These are phyloP conservation scores for Diaporthe citri DNA, from an alignment of 2,329 filamentous ascomycete species.

Conservation along the genomic window DNA sequence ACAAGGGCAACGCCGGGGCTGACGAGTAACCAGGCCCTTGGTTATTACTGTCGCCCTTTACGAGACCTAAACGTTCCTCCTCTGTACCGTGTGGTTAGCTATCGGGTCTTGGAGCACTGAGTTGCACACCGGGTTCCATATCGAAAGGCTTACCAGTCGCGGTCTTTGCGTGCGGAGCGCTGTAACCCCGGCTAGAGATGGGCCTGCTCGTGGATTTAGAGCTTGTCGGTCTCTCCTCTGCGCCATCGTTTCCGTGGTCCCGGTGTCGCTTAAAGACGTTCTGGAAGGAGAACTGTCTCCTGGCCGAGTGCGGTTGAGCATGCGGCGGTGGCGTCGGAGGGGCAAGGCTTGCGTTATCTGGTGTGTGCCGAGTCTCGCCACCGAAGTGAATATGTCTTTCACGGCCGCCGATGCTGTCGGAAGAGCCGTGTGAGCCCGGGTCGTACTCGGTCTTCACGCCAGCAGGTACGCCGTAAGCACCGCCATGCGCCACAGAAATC, in stretches of 20 bases:
- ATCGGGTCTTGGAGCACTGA: background rate
- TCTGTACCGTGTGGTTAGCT: conserved; percentile 57
- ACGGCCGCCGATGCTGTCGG: conserved; percentile 57
- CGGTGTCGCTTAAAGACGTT: conserved; percentile 78
- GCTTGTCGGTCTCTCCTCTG: conserved; percentile 44
- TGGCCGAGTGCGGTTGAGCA: conserved; percentile 61
- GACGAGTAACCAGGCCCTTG: conserved; percentile 45
- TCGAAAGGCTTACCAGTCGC: conserved; percentile 60
- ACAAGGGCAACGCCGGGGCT: conserved; percentile 51
- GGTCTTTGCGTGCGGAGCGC: conserved; percentile 58
- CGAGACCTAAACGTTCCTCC: conserved; percentile 85
- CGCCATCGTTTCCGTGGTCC: conserved; percentile 45
- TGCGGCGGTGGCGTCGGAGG: conserved; percentile 72
- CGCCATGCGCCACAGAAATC: conserved; percentile 62
- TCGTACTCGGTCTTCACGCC: conserved; percentile 61
- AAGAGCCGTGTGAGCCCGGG: conserved; percentile 51
- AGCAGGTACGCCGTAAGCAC: conserved; percentile 63
- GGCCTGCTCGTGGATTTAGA: conserved; percentile 51
- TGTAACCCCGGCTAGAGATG: conserved; percentile 56
- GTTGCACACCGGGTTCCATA: too few species aligned
- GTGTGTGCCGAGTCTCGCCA: conserved; percentile 51
- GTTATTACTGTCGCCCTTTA: conserved; percentile 80
- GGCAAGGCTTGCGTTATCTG: conserved; percentile 56
- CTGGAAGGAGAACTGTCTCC: conserved; percentile 92
- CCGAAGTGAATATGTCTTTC: conserved; percentile 63